A percentile compares a stretch with the other conserved stretches of the same genome.
phyloP scores from a whole-genome alignment of 2,329 filamentous ascomycete species.

The Xylaria sp. region DNA sequence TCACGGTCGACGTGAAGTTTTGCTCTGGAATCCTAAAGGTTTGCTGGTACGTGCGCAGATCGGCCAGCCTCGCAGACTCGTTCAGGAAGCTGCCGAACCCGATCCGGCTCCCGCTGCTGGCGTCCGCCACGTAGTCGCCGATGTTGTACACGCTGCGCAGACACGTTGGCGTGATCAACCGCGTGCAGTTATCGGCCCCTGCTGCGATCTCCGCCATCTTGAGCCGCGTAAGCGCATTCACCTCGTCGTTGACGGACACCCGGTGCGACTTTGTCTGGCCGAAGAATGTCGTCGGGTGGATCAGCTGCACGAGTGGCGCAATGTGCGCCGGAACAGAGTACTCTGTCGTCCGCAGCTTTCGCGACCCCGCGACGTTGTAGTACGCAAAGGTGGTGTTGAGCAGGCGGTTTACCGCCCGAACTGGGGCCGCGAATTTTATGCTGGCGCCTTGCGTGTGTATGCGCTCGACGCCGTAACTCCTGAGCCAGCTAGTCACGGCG shows the following conservation, averaged over 20 bases:
- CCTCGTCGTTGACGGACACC: constrained; percentile 12
- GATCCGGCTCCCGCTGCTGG: constrained; percentile 58
- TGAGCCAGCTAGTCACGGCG: constrained; percentile 43
- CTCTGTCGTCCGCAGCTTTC: constrained; percentile 47
- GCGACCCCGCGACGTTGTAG: constrained; percentile 49
- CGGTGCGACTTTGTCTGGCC: constrained; percentile 42
- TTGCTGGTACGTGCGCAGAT: constrained; percentile 54
- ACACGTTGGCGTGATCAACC: constrained; percentile 59
- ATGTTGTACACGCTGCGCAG: constrained; percentile 62
- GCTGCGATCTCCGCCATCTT: not conserved
- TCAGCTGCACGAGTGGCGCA: constrained; percentile 51
- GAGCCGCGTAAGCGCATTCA: not conserved
- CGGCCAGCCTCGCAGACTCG: constrained; percentile 59
- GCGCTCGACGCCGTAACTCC: constrained; percentile 36
- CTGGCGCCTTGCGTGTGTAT: constrained; percentile 40
- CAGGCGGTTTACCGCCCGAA: constrained; percentile 46
- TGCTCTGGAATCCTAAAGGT: constrained; percentile 56
- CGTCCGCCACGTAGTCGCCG: constrained; percentile 57
- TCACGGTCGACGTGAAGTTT: constrained; percentile 56
- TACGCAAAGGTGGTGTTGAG: constrained; percentile 48
- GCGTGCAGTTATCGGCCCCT: constrained; percentile 45
- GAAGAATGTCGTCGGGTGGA: constrained; percentile 59
- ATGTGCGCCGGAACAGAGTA: constrained; percentile 48
- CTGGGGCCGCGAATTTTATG: constrained; percentile 45
- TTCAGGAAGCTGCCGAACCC: constrained; percentile 65